These are phyloP conservation scores for Phallus indusiatus DNA, from an alignment of 768 basidiomycete species.

Conservation along the genomic window DNA sequence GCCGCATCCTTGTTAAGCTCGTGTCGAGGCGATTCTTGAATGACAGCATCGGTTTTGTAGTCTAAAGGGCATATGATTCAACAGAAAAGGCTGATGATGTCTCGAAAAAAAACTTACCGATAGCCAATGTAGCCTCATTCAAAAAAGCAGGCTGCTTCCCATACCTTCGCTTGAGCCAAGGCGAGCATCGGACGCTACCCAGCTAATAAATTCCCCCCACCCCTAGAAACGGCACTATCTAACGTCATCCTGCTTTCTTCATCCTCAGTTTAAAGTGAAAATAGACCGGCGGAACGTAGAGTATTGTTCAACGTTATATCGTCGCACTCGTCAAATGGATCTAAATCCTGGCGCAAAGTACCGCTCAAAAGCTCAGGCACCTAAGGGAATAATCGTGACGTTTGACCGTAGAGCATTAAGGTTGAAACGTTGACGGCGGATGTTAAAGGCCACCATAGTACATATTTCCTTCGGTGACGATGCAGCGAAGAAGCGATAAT, in stretches of 20 bases:
- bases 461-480: slow-evolving; percentile 29
- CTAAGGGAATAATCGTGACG: slow-evolving; percentile 53
- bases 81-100: neutral
- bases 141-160: slow-evolving; percentile 20
- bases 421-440: slow-evolving; percentile 46
- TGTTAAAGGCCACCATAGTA: slow-evolving; percentile 35
- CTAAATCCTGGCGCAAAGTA: slow-evolving; percentile 29
- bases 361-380: slow-evolving; percentile 23
- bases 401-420: slow-evolving; percentile 45
- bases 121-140: slow-evolving; percentile 29
- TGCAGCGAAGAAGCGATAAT: slow-evolving; percentile 28
- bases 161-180: slow-evolving; percentile 26
- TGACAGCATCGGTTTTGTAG: slow-evolving; percentile 38
- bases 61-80: slow-evolving; percentile 21
- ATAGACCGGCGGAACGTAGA: slow-evolving; percentile 30
- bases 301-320: slow-evolving; percentile 33
- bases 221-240: slow-evolving; percentile 13
- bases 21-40: slow-evolving; percentile 32
- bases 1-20: slow-evolving; percentile 32
- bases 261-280: slow-evolving; percentile 12
- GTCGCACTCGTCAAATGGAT: slow-evolving; percentile 40
- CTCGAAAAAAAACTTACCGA: slow-evolving; percentile 16
- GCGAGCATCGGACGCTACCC: slow-evolving; percentile 34
- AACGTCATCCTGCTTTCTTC: slow-evolving; percentile 16
- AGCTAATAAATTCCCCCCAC: slow-evolving; percentile 12